phyloP scores from a whole-genome alignment of 129 eudicot species.

The Saposhnikovia divaricata region DNA sequence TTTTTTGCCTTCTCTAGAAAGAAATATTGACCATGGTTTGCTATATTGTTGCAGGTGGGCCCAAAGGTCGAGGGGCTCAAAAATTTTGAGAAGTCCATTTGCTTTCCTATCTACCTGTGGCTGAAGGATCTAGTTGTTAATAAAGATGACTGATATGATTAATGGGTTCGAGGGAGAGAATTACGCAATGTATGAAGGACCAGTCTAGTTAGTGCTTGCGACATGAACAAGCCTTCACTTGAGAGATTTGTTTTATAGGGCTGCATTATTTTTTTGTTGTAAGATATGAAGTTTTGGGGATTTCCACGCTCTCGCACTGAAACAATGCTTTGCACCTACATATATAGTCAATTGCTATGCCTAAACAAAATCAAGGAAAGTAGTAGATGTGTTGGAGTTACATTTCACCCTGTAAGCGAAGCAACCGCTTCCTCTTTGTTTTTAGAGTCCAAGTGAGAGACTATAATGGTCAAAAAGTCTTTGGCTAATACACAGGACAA shows the following conservation, averaged over 20 bases:
- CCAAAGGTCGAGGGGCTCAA: constrained; percentile 57
- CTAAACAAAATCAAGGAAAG: no score
- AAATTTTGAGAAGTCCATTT: constrained; percentile 47
- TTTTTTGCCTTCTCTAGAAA: not conserved
- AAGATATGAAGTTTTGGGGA: no score
- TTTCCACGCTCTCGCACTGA: no score
- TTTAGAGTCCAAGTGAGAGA: no score
- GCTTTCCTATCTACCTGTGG: constrained; percentile 83
- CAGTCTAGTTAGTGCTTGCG: not conserved
- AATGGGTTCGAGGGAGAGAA: not conserved
- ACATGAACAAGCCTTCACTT: not conserved
- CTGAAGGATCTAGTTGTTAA: constrained; percentile 61
- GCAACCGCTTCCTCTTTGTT: no score
- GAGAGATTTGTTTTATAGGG: not conserved
- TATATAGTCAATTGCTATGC: no score
- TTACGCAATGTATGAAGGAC: not conserved
- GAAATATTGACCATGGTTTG: not conserved
- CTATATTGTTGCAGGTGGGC: constrained; percentile 42
- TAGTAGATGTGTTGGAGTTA: no score
- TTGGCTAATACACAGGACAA: no score
- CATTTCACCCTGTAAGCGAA: no score
- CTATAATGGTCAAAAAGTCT: no score
- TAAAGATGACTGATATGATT: constrained; percentile 31
- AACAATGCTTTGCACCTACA: no score
- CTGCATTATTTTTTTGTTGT: no score